These are phyloP conservation scores for Arthrobotrys iridis DNA, from an alignment of 2,329 filamentous ascomycete genomes.

Conservation along the genomic window DNA sequence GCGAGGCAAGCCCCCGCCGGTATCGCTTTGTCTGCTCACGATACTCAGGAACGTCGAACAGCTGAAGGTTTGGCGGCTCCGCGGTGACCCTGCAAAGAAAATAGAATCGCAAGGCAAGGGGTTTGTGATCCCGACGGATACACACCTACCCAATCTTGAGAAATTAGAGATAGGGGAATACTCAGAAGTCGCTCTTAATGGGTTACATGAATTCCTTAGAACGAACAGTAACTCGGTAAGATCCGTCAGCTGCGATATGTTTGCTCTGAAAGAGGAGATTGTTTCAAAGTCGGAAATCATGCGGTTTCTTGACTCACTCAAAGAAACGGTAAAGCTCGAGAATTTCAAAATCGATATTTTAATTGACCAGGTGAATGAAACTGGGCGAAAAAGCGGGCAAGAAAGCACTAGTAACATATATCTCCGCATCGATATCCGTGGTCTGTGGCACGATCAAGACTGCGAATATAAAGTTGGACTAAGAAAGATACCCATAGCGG, in stretches of 20 bases:
- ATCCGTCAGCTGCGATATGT: conserved; percentile 31
- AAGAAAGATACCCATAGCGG: conserved; percentile 20
- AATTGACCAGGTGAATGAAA: not conserved
- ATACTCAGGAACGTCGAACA: conserved; percentile 46
- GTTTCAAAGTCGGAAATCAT: conserved; percentile 28
- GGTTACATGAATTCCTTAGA: conserved; percentile 13
- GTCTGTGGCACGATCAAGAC: conserved; percentile 1
- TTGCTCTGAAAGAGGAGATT: conserved; percentile 14
- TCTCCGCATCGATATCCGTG: conserved; percentile 16
- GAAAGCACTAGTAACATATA: conserved; percentile 10
- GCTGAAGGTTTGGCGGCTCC: conserved; percentile 34
- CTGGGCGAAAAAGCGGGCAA: not conserved
- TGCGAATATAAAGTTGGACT: conserved; percentile 34
- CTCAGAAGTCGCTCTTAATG: conserved; percentile 1
- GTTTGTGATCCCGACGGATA: conserved; percentile 34
- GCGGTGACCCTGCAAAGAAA: conserved; percentile 1
- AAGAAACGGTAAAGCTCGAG: conserved; percentile 1
- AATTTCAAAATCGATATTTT: conserved; percentile 32
- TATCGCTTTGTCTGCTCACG: conserved; percentile 30
- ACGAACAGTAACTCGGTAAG: conserved; percentile 14
- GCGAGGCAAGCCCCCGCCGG: not conserved
- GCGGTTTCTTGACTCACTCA: conserved; percentile 11
- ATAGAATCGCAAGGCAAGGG: not conserved
- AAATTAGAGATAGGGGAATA: conserved; percentile 41
- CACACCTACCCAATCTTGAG: not conserved